phyloP scores from a whole-genome alignment of 805 yeast genomes.

The Sugiyamaella lignohabitans region DNA sequence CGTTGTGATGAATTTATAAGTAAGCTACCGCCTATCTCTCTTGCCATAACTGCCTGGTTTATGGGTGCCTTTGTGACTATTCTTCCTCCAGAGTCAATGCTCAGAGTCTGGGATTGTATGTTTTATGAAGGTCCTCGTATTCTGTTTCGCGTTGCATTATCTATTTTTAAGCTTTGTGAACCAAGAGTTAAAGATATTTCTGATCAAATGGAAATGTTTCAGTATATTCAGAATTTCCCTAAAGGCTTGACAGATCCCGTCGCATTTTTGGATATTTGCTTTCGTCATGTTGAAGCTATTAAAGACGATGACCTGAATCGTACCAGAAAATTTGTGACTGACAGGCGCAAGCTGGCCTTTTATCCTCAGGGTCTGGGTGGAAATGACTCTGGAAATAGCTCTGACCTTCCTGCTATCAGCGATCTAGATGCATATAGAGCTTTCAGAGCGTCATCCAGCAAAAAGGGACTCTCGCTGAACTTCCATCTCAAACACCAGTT shows the following conservation, averaged over 20 bases:
- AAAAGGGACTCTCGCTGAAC: background rate
- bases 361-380: too few species aligned
- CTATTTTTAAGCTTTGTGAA: conserved; percentile 70
- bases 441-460: background rate
- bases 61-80: conserved; percentile 94
- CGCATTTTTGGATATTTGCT: conserved; percentile 21
- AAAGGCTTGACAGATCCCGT: conserved; percentile 42
- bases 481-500: background rate
- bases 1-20: conserved; percentile 45
- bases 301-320: background rate
- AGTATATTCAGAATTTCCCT: conserved; percentile 78
- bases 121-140: conserved; percentile 90
- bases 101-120: conserved; percentile 90
- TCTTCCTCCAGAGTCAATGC: conserved; percentile 78
- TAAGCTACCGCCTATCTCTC: conserved; percentile 80
- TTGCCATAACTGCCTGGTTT: conserved; percentile 96
- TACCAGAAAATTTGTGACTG: background rate
- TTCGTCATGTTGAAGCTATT: background rate
- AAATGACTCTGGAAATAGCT: too few species aligned
- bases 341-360: background rate
- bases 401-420: background rate
- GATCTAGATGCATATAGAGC: background rate
- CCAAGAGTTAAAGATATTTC: conserved; percentile 46
- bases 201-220: conserved; percentile 63
- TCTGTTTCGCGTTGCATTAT: conserved; percentile 72